phyloP scores from a whole-genome alignment of 345 rosid species.

The Pseudoturritis turrita region DNA sequence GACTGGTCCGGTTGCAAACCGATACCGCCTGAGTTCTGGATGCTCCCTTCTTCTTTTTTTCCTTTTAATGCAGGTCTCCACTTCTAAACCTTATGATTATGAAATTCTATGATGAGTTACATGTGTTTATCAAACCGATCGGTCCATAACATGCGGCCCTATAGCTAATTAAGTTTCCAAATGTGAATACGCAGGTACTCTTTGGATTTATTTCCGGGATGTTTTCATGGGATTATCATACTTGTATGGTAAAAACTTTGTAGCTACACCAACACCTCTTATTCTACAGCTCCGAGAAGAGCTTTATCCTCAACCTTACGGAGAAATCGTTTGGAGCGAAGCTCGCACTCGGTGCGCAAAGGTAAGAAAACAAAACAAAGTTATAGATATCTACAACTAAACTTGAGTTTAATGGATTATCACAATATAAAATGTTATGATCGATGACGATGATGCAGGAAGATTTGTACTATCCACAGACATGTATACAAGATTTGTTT shows the following conservation, averaged over 20 bases:
- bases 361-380: background rate
- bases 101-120: too few species aligned
- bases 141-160: too few species aligned
- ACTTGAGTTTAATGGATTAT: too few species aligned
- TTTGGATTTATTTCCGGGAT: background rate
- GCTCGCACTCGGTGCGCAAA: slow-evolving; percentile 33
- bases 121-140: too few species aligned
- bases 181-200: background rate
- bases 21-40: slow-evolving; percentile 55
- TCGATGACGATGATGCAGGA: slow-evolving; percentile 18
- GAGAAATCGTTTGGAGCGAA: slow-evolving; percentile 35
- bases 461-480: slow-evolving; percentile 36
- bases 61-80: background rate
- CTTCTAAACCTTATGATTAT: too few species aligned
- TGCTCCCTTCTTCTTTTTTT: slow-evolving; percentile 33
- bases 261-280: slow-evolving; percentile 23
- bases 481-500: slow-evolving; percentile 32
- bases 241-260: slow-evolving; percentile 35
- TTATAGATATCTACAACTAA: too few species aligned
- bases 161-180: too few species aligned
- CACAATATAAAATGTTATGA: too few species aligned
- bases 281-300: slow-evolving; percentile 32
- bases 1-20: slow-evolving; percentile 46
- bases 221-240: slow-evolving; percentile 29
- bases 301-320: slow-evolving; percentile 38